Base-by-base conservation (phyloP, 345 rosid genomes). In the Laguncularia racemosa region DNA sequence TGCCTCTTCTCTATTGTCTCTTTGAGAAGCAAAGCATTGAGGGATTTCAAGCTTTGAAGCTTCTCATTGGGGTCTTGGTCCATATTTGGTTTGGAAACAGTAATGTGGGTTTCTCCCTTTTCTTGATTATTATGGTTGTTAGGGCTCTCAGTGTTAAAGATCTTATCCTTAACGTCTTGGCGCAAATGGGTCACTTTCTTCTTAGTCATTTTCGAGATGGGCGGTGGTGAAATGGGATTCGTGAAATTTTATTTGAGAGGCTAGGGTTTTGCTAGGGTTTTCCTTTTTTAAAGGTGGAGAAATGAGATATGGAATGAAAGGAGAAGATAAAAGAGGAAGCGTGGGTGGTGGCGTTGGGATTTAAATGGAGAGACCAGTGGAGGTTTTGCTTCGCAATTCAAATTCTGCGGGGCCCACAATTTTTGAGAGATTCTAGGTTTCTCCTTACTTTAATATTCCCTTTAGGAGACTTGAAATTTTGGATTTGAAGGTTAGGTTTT, bases 1-100 rank as follows among this genome's bases (percentile, higher is more conserved):
- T 74, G 76, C 48, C 89, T 67, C 53, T 61, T 60, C 50, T 83
- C 89, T 57, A 69, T 3, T 3, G 81, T 69, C 76, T 83, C 79
- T 45, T 80, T 81, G 58, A 89, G 47, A 50, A 92, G 91, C 33
- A 76, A 3, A 16, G 50, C 53, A 72, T 86, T 86, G 53, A 89
- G 89, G 38, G 75, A 60, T 66, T 80, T 85, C 55, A 91, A 69
- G 60, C 47, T 75, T 56, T 75, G 73, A 12, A 86, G 52, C 68
- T 68, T 78, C 68, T 82, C 86, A 4, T 57, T 23, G 23, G 63
- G 46, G 47, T 82, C 88, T 54, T 52, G 59, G 67, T 64, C 52
- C 66, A 56, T 53, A 45, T 21, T 20, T 43, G 53, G 53, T 4
- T 14, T 16, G 23, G 74, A 52, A 60, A 57, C 74, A 44, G 33